Percentiles rank a stretch among this genome's conserved stretches.
Conservation (phyloP, 75 land plant genomes). For the Cryptomeria japonica region DNA sequence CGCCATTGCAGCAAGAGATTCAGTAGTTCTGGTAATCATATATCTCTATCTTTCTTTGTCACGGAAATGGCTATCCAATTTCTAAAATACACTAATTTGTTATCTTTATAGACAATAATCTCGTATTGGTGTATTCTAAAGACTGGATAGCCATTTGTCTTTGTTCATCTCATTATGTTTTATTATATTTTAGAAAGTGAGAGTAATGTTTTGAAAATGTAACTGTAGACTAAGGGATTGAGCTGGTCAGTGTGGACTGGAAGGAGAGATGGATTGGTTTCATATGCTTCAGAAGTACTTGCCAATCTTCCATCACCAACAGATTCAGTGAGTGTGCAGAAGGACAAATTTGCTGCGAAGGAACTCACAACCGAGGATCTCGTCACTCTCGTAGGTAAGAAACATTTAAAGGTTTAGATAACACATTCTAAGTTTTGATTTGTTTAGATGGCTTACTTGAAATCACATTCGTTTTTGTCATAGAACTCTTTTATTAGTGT, state of each 20-base stretch:
- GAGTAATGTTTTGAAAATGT: no score
- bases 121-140: no score
- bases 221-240: slow-evolving; percentile 39
- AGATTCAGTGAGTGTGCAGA: slow-evolving; percentile 37
- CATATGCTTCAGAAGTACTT: slow-evolving; percentile 31
- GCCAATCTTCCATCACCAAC: slow-evolving; percentile 40
- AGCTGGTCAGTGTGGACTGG: slow-evolving; percentile 50
- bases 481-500: no score
- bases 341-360: slow-evolving; percentile 53
- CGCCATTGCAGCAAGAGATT: slow-evolving; percentile 53
- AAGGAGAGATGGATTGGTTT: slow-evolving; percentile 59
- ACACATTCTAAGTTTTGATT: not conserved
- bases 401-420: no score
- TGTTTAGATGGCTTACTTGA: not conserved
- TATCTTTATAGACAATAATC: no score
- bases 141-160: no score
- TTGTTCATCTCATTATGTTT: no score
- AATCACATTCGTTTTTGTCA: no score
- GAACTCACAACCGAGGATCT: slow-evolving; percentile 60
- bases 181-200: no score
- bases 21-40: not conserved
- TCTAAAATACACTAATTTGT: no score
- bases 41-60: no score
- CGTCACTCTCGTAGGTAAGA: slow-evolving; percentile 49
- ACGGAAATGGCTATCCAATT: no score